Base-by-base conservation (phyloP, 108 stramenopile genomes). In the Bacterosira constricta region DNA sequence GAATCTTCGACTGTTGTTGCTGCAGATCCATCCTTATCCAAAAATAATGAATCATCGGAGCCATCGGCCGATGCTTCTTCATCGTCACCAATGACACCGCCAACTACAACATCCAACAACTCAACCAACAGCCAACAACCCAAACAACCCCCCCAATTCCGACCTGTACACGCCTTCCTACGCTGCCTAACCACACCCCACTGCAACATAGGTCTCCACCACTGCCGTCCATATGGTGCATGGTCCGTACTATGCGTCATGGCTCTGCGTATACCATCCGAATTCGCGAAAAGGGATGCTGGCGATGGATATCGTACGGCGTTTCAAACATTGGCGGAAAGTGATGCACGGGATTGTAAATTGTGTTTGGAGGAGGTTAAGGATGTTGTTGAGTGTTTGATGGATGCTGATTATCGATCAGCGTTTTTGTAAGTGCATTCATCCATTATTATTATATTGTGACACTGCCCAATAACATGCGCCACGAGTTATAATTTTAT, bases 321-420 rank as follows among this genome's bases (percentile, higher is more conserved):
- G 21, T 78, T 78, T 35, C 69, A 78, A 26, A 71, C 66, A 21
- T 36, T 78, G 34, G 77, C 69, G 20, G 77, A 78, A 42, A 68
- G 60, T 38, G 36, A 30, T 13, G 77, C 63, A 23, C 4, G 27
- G 4, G 49, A 71, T 35, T 79, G 77, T 50, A 45, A 63, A 13
- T 34, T 79, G 13, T 66, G 77, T 18, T 37, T 12, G 5, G 63
- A 42, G 25, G 77, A 79, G 52, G 51, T 71, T 6, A 31, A 63
- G 12, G 69, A 71, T 71, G 25, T 79, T 1, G 63, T 79, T 1
- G 69, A 79, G 37, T 71, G 46, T 46, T 61, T 71, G 49, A 53
- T 71, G 47, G 69, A 71, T 58, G 58, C 64, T 6, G 69, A 79
- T 58, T 62, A 71, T 47, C 44, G 56, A 51, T 66, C 77, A 5